These are phyloP conservation scores for Rhizopogon vinicolor DNA, from an alignment of 768 basidiomycete species.

Conservation along the genomic window DNA sequence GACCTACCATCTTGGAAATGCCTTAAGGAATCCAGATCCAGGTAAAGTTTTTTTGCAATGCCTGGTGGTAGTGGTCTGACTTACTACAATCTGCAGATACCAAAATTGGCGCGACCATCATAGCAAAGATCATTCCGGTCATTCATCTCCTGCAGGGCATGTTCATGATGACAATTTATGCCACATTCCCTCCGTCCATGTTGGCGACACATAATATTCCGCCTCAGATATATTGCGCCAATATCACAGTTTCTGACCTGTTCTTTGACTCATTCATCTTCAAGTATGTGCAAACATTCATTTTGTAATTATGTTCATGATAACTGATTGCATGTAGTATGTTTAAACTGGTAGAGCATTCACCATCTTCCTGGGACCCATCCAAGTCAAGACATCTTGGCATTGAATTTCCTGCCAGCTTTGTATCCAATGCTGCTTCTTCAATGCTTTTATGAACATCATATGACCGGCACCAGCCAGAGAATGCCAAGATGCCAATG, in stretches of 20 bases:
- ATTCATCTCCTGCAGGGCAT: background rate
- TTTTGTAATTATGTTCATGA: background rate
- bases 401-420: too few species aligned
- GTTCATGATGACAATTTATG: background rate
- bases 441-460: background rate
- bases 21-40: background rate
- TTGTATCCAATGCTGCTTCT: too few species aligned
- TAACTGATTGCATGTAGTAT: background rate
- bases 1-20: background rate
- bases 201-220: background rate
- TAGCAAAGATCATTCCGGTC: background rate
- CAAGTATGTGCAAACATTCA: background rate
- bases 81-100: background rate
- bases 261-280: background rate
- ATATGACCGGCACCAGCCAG: background rate
- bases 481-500: background rate
- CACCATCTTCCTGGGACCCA: background rate
- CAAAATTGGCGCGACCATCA: background rate
- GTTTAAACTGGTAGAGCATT: background rate
- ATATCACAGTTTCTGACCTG: background rate
- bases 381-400: background rate
- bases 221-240: background rate
- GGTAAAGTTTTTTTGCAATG: background rate
- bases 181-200: background rate
- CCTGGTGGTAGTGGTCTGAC: background rate